These are phyloP conservation scores for Mucor circinelloides DNA, from an alignment of 371 early-diverging fungal genomes.

Conservation along the genomic window DNA sequence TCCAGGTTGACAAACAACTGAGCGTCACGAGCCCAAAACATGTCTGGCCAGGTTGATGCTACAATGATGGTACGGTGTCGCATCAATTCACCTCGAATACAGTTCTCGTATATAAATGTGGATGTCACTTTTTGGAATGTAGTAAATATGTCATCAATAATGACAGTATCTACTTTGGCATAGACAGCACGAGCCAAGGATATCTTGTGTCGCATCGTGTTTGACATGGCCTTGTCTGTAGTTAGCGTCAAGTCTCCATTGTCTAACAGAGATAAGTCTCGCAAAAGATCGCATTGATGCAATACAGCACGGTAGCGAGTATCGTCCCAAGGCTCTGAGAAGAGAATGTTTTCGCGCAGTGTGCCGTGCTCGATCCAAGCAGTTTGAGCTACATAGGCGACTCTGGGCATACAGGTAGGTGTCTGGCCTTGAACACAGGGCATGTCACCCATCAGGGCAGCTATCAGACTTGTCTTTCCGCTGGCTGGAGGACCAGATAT, in stretches of 20 bases:
- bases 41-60: conserved; percentile 71
- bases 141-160: conserved; percentile 73
- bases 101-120: conserved; percentile 62
- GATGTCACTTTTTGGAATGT: conserved; percentile 68
- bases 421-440: conserved; percentile 39
- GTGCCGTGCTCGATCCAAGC: conserved; percentile 84
- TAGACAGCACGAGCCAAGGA: conserved; percentile 79
- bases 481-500: conserved; percentile 64
- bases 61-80: conserved; percentile 77
- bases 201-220: conserved; percentile 70
- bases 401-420: conserved; percentile 45
- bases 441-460: conserved; percentile 72
- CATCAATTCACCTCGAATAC: conserved; percentile 70
- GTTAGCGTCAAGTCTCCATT: conserved; percentile 78
- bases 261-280: conserved; percentile 76
- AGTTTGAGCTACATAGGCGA: conserved; percentile 76
- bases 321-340: conserved; percentile 71
- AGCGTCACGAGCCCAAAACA: conserved; percentile 70
- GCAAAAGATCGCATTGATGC: conserved; percentile 64
- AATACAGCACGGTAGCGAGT: conserved; percentile 68
- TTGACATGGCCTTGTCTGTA: conserved; percentile 27
- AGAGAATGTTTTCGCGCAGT: conserved; percentile 82
- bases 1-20: conserved; percentile 53
- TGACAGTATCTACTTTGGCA: conserved; percentile 61
- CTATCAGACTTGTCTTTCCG: conserved; percentile 71